A percentile compares a stretch with the other conserved stretches of the same genome.
Evolutionary conservation across 805 yeast species (phyloP).

Genomic region (Metschnikowia henanensis): DNA sequence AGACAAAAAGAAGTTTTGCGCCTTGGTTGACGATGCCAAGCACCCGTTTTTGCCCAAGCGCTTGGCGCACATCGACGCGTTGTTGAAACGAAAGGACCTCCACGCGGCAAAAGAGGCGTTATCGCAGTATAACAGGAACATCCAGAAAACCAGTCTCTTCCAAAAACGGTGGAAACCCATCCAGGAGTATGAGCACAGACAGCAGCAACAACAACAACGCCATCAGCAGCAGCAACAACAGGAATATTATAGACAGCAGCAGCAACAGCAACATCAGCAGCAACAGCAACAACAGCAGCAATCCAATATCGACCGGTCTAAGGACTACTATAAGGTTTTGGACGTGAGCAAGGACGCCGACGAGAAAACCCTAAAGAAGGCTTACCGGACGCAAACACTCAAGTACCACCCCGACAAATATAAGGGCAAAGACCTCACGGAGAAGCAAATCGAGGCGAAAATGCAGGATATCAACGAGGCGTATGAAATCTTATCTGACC

Average conservation of each 20-base stretch:
- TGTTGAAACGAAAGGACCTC: slow-evolving; percentile 33
- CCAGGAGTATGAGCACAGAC: slow-evolving; percentile 28
- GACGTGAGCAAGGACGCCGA: slow-evolving; percentile 69
- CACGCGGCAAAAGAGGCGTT: slow-evolving; percentile 41
- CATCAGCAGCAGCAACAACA: slow-evolving; percentile 36
- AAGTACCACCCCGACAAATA: slow-evolving; percentile 93
- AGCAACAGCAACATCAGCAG: slow-evolving; percentile 46
- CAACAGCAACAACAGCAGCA: slow-evolving; percentile 44
- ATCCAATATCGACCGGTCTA: slow-evolving; percentile 39
- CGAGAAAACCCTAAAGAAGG: slow-evolving; percentile 71
- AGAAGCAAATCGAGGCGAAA: slow-evolving; percentile 71
- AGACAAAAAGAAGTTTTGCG: slow-evolving; percentile 27
- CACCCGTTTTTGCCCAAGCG: slow-evolving; percentile 41
- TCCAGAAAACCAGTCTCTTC: slow-evolving; percentile 41
- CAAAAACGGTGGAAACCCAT: slow-evolving; percentile 33
- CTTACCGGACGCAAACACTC: slow-evolving; percentile 75
- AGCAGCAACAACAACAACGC: slow-evolving; percentile 26
- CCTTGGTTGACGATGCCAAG: slow-evolving; percentile 15
- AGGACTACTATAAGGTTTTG: slow-evolving; percentile 79
- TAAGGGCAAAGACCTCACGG: slow-evolving; percentile 59
- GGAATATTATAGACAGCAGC: slow-evolving; percentile 42
- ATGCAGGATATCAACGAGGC: slow-evolving; percentile 95
- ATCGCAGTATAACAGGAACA: slow-evolving; percentile 31
- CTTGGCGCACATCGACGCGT: slow-evolving; percentile 34
- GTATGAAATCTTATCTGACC: slow-evolving; percentile 77